A percentile compares a stretch with the other conserved stretches of the same genome.
Evolutionary conservation across 164 flowering plant species (phyloP).

Genomic region (Nymphaea colorata): DNA sequence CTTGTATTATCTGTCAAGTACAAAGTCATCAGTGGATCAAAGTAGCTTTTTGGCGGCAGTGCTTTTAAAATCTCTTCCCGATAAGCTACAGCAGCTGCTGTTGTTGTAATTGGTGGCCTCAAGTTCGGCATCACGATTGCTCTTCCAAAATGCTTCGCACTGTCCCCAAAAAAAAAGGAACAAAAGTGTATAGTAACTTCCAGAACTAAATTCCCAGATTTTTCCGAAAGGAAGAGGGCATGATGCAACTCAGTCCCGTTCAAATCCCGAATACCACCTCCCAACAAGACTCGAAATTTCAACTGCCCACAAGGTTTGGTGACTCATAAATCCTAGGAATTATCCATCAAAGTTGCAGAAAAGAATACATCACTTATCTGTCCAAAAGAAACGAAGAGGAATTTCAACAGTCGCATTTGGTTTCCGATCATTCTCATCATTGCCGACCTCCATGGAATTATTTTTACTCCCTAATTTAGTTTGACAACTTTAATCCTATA

Average conservation of each 20-base stretch:
- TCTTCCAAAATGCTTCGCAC: conserved; percentile 73
- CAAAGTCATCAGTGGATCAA: conserved; percentile 90
- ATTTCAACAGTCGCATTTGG: no score
- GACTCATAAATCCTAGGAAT: no score
- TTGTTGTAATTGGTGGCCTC: conserved; percentile 81
- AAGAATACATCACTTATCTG: no score
- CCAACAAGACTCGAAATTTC: not conserved
- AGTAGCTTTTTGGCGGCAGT: conserved; percentile 43
- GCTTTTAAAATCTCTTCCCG: conserved; percentile 72
- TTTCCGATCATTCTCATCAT: no score
- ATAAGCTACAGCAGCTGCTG: conserved; percentile 79
- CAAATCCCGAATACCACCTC: not conserved
- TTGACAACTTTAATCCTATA: no score
- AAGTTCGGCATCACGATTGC: conserved; percentile 93
- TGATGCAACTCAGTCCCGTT: not conserved
- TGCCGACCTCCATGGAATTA: no score
- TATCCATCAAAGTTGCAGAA: no score
- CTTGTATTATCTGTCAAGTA: conserved; percentile 83
- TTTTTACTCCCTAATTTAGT: no score
- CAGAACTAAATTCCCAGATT: not conserved
- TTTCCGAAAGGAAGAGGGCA: not conserved
- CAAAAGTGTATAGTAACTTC: no score
- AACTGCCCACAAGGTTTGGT: not conserved
- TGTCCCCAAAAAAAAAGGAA: conserved; percentile 13
- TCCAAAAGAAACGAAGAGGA: no score